Percentiles rank a stretch among this genome's conserved stretches.
These are phyloP conservation scores for Psilocybe sp. DNA, from an alignment of 768 basidiomycete genomes.

Conservation along the genomic window DNA sequence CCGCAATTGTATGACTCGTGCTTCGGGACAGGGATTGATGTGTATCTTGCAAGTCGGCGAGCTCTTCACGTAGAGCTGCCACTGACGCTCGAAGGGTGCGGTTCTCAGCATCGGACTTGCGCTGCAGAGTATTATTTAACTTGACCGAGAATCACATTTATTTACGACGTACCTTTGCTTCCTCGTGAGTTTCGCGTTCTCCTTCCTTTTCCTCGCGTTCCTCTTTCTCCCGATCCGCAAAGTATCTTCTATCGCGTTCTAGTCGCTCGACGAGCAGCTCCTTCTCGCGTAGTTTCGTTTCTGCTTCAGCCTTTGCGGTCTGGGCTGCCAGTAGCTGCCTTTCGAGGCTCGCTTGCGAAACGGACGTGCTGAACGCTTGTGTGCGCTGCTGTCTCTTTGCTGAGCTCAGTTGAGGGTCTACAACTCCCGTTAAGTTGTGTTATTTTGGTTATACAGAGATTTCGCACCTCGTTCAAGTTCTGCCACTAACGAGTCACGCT, in stretches of 20 bases:
- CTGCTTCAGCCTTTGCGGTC: constrained; percentile 60
- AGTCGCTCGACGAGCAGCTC: constrained; percentile 61
- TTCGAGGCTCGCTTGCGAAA: constrained; percentile 63
- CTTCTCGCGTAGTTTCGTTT: constrained; percentile 65
- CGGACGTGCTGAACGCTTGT: constrained; percentile 58
- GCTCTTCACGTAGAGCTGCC: constrained; percentile 50
- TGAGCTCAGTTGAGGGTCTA: constrained; percentile 64
- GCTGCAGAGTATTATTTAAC: constrained; percentile 27
- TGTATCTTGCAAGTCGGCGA: constrained; percentile 59
- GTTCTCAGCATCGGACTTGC: constrained; percentile 47
- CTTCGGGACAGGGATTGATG: constrained; percentile 46
- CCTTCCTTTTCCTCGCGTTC: constrained; percentile 67
- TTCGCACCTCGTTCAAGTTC: constrained; percentile 62
- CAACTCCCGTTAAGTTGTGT: background rate
- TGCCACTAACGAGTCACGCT: constrained; percentile 65
- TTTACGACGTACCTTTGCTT: constrained; percentile 54
- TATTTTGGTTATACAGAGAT: background rate
- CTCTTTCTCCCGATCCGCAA: constrained; percentile 65
- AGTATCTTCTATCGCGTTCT: constrained; percentile 66
- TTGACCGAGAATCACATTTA: background rate
- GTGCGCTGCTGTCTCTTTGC: constrained; percentile 69
- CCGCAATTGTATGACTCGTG: constrained; percentile 45
- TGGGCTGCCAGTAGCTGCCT: constrained; percentile 64
- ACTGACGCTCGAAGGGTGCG: constrained; percentile 48
- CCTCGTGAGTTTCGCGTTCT: constrained; percentile 45